A percentile compares a stretch with the other conserved stretches of the same genome.
These are phyloP conservation scores for Heterobasidion irregulare DNA, from an alignment of 1,284 basidiomycete species.

Conservation along the genomic window DNA sequence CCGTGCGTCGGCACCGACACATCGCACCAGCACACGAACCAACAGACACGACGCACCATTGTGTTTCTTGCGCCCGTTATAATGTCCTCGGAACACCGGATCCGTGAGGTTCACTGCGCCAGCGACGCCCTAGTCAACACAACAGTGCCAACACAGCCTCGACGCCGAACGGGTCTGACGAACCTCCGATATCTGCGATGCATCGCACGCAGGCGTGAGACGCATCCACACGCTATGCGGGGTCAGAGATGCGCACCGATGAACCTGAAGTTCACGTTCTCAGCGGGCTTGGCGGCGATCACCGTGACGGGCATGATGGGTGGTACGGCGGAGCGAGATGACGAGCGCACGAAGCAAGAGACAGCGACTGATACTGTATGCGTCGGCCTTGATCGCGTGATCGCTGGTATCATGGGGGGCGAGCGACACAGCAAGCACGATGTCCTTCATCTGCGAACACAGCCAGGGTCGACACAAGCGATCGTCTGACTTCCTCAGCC, in stretches of 20 bases:
- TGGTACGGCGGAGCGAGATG: not conserved
- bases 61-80: conserved; percentile 47
- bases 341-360: not conserved
- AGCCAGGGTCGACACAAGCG: too few relatives aligned
- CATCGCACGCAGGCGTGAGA: not conserved
- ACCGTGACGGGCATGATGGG: not conserved
- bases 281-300: not conserved
- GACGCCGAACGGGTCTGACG: conserved; percentile 2
- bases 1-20: not conserved
- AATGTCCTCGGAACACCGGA: conserved; percentile 48
- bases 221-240: not conserved
- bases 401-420: too few relatives aligned
- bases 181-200: conserved; percentile 37
- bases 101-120: conserved; percentile 54
- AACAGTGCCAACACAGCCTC: not conserved
- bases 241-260: conserved; percentile 24
- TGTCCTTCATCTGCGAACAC: too few relatives aligned
- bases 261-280: conserved; percentile 20
- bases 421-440: too few relatives aligned
- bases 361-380: not conserved
- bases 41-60: conserved; percentile 25
- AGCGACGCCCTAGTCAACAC: conserved; percentile 2
- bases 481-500: too few relatives aligned
- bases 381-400: too few relatives aligned
- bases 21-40: not conserved